Evolutionary conservation across 2,329 filamentous ascomycete genomes (phyloP), one percentile per base, ranked within the genome.

Genomic region (Paracorniculantispora psalliotae): DNA sequence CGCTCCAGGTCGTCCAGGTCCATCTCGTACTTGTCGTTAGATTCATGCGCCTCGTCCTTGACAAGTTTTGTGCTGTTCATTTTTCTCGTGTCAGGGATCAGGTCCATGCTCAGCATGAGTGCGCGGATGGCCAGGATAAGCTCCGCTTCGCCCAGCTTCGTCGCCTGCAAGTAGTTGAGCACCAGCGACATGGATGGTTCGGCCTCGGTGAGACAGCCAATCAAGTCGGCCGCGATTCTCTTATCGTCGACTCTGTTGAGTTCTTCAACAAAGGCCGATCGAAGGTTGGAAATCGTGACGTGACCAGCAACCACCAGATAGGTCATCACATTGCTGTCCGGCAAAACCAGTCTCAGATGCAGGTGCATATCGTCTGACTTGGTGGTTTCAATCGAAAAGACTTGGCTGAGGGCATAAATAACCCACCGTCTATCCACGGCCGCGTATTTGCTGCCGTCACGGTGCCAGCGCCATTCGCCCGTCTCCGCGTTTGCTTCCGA

Each of bases 111-210:
- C 49, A 83, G 79, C 76, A 92, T 88, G 17, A 92, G 76, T 2
- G 82, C 73, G 56, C 84, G 81, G 55, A 92, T 81, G 4, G 85
- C 82, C 59, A 86, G 76, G 2, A 91, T 79, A 6, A 92, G 77
- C 68, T 92, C 89, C 3, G 80, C 74, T 43, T 88, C 77, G 3
- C 85, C 83, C 19, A 91, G 78, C 65, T 84, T 83, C 8, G 87
- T 88, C 6, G 81, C 80, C 41, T 83, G 82, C 7, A 92, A 75
- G 60, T 90, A 84, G 58, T 81, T 81, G 46, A 87, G 79, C 41
- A 92, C 77, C 2, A 91, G 75, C 53, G 86, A 82, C 69, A 91
- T 81, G 35, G 85, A 84, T 2, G 85, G 82, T 65, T 92, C 89
- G n/a, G 86, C 78, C 51, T 86, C 79, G 1, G 82, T 79, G 39